A percentile compares a stretch with the other conserved stretches of the same genome.
These are phyloP conservation scores for Hanseniaspora mollemarum DNA, from an alignment of 805 yeast species.

Conservation along the genomic window DNA sequence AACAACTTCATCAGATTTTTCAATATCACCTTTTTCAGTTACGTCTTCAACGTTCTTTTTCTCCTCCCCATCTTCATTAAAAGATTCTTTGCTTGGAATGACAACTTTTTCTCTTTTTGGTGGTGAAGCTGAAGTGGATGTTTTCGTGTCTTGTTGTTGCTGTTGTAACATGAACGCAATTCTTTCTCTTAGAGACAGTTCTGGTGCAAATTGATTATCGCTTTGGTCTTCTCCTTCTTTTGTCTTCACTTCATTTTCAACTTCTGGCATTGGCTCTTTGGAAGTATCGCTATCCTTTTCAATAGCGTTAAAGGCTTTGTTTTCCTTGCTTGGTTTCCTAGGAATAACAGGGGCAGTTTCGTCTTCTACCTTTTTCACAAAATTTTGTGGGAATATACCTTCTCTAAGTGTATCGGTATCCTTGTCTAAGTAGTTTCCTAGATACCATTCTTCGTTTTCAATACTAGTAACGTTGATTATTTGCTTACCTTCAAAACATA, in stretches of 20 bases:
- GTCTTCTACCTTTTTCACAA: slow-evolving; percentile 40
- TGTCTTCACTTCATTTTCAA: neutral
- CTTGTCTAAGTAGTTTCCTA: slow-evolving; percentile 46
- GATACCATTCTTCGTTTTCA: slow-evolving; percentile 88
- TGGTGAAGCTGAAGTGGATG: slow-evolving; percentile 16
- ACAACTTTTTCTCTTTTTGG: neutral
- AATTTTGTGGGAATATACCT: slow-evolving; percentile 83
- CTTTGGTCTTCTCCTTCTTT: slow-evolving; percentile 33
- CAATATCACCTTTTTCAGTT: slow-evolving; percentile 25
- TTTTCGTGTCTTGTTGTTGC: slow-evolving; percentile 57
- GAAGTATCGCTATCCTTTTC: neutral
- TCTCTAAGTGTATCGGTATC: slow-evolving; percentile 33
- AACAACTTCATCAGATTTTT: slow-evolving; percentile 26
- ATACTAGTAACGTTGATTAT: slow-evolving; percentile 60
- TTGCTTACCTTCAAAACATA: slow-evolving; percentile 58
- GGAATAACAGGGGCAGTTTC: slow-evolving; percentile 8
- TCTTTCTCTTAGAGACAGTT: slow-evolving; percentile 74
- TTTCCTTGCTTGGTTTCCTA: neutral
- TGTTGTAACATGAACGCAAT: slow-evolving; percentile 72
- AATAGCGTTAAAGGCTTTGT: neutral
- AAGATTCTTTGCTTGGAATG: too few relatives aligned
- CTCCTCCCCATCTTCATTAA: neutral
- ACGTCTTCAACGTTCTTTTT: slow-evolving; percentile 7
- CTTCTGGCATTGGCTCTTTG: neutral
- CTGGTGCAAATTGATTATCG: slow-evolving; percentile 42